Evolutionary conservation across 2,329 filamentous ascomycete species (phyloP), one percentile per base, ranked within the genome.

Genomic region (Chrysosporium queenslandicum): DNA sequence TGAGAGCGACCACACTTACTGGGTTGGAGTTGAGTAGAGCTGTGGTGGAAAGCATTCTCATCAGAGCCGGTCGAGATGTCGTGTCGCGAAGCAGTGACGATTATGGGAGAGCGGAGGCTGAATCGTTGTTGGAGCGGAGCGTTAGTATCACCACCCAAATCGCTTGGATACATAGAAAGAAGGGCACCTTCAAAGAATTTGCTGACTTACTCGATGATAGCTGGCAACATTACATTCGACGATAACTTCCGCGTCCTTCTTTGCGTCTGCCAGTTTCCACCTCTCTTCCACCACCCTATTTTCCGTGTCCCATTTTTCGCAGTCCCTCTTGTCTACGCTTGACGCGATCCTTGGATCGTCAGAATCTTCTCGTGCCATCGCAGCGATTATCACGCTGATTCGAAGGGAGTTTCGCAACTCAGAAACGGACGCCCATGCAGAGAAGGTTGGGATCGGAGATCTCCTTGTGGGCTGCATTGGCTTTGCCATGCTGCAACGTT

Each of bases 291-390:
- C 68, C 7, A 68, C 69, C 4, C 63, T 74, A 49, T 66, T 67
- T 12, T 74, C 71, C 9, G 62, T 70, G 34, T 65, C 69, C 5
- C 66, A 65, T 52, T 63, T 72, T 51, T 72, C 72, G 0, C 70
- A 73, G 52, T 67, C 69, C 34, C 65, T 74, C 6, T 54, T 74
- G 16, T 70, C 71, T 36, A 71, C 69, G 0, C 63, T 74, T 9
- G 71, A 74, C 61, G 70, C 72, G 2, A 69, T 73, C 23, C 63
- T 74, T 30, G 72, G 72, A 9, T 73, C 70, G n/a, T 74, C 72
- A 1, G 72, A 74, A 57, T 72, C 71, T 1, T 74, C 72, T 4
- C 66, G 71, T 34, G 72, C 72, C 2, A 73, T 74, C 54, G 72
- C 72, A 1, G 68, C 72, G 1, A 73, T 74, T 25, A 69, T 74